phyloP scores from a whole-genome alignment of 129 eudicot species.

The Tagetes patula region DNA sequence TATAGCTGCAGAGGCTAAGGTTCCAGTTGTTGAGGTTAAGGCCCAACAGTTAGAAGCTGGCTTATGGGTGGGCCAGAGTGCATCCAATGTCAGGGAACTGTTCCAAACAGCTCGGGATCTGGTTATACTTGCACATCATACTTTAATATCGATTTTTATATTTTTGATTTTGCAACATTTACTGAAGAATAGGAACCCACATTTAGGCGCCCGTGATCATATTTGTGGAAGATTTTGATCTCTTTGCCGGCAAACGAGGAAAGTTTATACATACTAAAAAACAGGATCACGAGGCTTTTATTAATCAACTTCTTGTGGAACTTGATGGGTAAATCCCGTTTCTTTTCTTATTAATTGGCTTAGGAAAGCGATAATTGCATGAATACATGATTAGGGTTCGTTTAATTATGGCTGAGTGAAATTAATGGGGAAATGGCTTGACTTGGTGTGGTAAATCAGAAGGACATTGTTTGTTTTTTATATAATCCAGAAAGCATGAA shows the following conservation, averaged over 20 bases:
- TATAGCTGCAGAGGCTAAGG: conserved; percentile 94
- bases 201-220: conserved; percentile 92
- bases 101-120: conserved; percentile 93
- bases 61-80: conserved; percentile 92
- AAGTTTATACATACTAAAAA: conserved; percentile 73
- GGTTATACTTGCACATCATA: conserved; percentile 43
- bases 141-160: conserved; percentile 16
- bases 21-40: conserved; percentile 81
- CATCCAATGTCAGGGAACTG: conserved; percentile 86
- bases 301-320: conserved; percentile 93
- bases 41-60: conserved; percentile 82
- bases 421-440: background rate
- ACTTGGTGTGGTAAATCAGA: background rate
- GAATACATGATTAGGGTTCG: background rate
- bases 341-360: conserved; percentile 13
- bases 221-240: conserved; percentile 91
- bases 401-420: background rate
- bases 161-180: conserved; percentile 9
- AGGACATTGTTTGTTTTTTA: background rate
- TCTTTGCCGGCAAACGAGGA: conserved; percentile 91
- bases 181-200: conserved; percentile 20
- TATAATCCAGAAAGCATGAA: conserved; percentile 1
- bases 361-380: conserved; percentile 4
- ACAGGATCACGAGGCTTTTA: conserved; percentile 94
- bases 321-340: conserved; percentile 77